These are phyloP conservation scores for Euphorbia celastroides DNA, from an alignment of 441 rosid species.

Conservation along the genomic window DNA sequence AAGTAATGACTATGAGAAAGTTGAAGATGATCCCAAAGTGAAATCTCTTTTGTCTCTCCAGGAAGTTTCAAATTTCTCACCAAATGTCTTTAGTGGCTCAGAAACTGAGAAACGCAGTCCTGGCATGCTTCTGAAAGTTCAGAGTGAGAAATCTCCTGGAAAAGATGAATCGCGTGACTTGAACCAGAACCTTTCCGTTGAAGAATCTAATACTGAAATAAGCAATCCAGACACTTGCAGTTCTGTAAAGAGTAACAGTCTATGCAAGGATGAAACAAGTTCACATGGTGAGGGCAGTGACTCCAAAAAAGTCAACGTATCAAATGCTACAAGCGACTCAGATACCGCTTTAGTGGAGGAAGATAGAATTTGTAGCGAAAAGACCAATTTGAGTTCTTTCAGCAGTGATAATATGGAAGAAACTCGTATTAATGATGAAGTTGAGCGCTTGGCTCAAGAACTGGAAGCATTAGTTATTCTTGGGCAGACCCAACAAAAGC, in stretches of 20 bases:
- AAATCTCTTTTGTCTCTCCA: conserved; percentile 32
- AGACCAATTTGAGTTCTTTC: conserved; percentile 11
- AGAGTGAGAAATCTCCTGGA: conserved; percentile 36
- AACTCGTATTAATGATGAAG: too few relatives aligned
- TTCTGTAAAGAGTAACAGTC: conserved; percentile 14
- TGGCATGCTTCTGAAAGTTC: conserved; percentile 35
- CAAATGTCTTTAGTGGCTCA: conserved; percentile 30
- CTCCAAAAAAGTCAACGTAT: conserved; percentile 12
- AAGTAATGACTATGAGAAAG: conserved; percentile 13
- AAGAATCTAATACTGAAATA: conserved; percentile 14
- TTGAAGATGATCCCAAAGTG: conserved; percentile 12
- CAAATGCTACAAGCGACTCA: background rate
- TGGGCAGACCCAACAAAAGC: too few relatives aligned
- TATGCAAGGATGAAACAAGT: conserved; percentile 8
- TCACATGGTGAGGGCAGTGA: conserved; percentile 15
- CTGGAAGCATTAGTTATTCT: too few relatives aligned
- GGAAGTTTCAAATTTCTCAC: too few relatives aligned
- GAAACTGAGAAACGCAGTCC: conserved; percentile 27
- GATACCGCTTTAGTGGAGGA: conserved; percentile 15
- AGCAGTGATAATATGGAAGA: too few relatives aligned
- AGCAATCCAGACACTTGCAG: conserved; percentile 15
- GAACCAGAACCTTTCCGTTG: conserved; percentile 23
- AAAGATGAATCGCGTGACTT: conserved; percentile 29
- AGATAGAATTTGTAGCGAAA: conserved; percentile 4
- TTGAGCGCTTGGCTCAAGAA: too few relatives aligned